Conservation (phyloP, 1,139 yeast species). For the Hemisphaericaspora xylanilytica region DNA sequence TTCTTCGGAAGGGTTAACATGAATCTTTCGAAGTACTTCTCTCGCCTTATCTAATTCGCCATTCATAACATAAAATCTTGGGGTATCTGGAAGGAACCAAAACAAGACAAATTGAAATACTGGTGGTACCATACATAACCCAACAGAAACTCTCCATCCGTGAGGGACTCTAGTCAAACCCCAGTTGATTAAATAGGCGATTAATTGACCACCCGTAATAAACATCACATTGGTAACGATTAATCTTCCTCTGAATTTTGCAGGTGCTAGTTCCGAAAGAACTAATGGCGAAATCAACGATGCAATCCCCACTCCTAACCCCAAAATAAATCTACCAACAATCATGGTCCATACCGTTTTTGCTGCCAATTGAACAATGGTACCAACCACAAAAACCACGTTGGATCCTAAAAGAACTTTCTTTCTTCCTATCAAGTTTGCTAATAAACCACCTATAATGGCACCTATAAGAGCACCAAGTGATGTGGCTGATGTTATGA, state of each 20-base stretch:
- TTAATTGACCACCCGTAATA: conserved; percentile 86
- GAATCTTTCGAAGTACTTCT: conserved; percentile 58
- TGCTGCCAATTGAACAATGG: conserved; percentile 78
- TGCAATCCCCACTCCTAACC: conserved; percentile 95
- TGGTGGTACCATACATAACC: conserved; percentile 86
- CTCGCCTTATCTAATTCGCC: conserved; percentile 66
- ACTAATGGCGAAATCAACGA: conserved; percentile 87
- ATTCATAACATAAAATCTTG: conserved; percentile 78
- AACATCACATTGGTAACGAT: conserved; percentile 68
- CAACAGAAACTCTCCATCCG: conserved; percentile 94
- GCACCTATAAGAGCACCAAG: conserved; percentile 87
- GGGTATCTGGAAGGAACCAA: conserved; percentile 90
- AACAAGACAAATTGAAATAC: conserved; percentile 73
- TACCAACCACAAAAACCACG: conserved; percentile 75
- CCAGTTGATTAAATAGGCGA: conserved; percentile 92
- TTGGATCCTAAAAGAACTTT: conserved; percentile 78
- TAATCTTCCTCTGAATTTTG: conserved; percentile 84
- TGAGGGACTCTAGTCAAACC: conserved; percentile 69
- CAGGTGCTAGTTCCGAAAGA: conserved; percentile 89
- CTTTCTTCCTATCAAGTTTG: conserved; percentile 81
- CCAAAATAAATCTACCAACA: conserved; percentile 85
- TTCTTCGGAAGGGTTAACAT: conserved; percentile 54
- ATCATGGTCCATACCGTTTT: conserved; percentile 88
- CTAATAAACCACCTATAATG: conserved; percentile 69
- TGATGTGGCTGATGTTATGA: conserved; percentile 93